phyloP scores from a whole-genome alignment of 306 rosid genomes.

The Fragaria nilgerrensis region DNA sequence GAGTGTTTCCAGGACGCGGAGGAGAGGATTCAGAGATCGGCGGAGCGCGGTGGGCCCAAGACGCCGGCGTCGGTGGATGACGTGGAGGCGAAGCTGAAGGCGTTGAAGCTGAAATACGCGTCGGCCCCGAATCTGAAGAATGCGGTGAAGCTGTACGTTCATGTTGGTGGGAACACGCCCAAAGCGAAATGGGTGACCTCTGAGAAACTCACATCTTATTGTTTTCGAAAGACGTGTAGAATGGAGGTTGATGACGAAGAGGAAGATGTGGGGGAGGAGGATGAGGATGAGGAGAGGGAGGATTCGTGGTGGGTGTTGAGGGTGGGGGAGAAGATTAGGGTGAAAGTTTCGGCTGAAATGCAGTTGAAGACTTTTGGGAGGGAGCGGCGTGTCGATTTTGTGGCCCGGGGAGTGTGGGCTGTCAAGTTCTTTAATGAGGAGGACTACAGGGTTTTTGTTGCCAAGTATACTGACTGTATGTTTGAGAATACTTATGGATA shows the following conservation, averaged over 20 bases:
- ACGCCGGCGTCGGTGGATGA: constrained; percentile 71
- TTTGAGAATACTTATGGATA: constrained; percentile 74
- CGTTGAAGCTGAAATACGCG: constrained; percentile 71
- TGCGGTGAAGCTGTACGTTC: constrained; percentile 78
- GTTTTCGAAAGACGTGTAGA: constrained; percentile 45
- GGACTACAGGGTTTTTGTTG: constrained; percentile 50
- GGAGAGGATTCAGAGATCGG: constrained; percentile 36
- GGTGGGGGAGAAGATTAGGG: constrained; percentile 61
- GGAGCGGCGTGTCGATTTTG: constrained; percentile 82
- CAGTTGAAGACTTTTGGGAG: constrained; percentile 62
- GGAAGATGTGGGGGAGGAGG: constrained; percentile 40
- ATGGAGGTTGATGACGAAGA: constrained; percentile 22
- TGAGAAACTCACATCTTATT: constrained; percentile 62
- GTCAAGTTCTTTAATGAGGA: constrained; percentile 66
- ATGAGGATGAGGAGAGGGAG: constrained; percentile 36
- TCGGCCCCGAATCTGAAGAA: constrained; percentile 53
- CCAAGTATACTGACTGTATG: constrained; percentile 55
- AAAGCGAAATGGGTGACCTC: constrained; percentile 84
- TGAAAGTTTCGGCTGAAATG: constrained; percentile 50
- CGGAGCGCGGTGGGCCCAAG: constrained; percentile 38
- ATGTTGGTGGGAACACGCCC: constrained; percentile 76
- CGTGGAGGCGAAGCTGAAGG: constrained; percentile 80
- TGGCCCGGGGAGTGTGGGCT: constrained; percentile 91
- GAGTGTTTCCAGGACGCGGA: constrained; percentile 53
- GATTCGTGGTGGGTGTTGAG: constrained; percentile 64